Percentiles rank a stretch among this genome's conserved stretches.
phyloP scores from a whole-genome alignment of 78 protist genomes.

The Monosiga brevicollis region DNA sequence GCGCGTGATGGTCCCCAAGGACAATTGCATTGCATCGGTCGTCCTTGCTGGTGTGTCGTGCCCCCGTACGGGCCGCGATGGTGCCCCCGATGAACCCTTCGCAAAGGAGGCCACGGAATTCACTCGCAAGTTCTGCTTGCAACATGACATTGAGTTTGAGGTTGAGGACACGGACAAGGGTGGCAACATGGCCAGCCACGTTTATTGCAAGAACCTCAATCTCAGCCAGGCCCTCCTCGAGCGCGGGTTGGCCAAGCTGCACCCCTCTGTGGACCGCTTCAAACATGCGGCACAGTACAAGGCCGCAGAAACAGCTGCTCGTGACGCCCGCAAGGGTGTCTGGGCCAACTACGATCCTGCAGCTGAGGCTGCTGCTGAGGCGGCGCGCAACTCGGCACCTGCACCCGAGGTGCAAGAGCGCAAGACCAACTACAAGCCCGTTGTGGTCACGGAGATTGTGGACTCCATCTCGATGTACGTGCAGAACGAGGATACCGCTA shows the following conservation, averaged over 20 bases:
- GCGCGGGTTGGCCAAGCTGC: background rate
- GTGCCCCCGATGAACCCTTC: background rate
- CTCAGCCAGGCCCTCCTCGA: background rate
- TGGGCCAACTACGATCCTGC: background rate
- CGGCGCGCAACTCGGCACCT: background rate
- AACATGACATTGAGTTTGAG: too few species aligned
- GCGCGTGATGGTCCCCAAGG: background rate
- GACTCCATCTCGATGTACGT: background rate
- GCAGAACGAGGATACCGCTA: background rate
- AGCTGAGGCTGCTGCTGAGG: background rate
- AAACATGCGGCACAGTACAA: background rate
- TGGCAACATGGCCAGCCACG: background rate
- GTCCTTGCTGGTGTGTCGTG: background rate
- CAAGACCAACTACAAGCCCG: background rate
- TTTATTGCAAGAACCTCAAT: background rate
- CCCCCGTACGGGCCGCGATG: background rate
- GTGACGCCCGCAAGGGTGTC: background rate
- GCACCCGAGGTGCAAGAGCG: background rate
- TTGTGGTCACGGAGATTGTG: background rate
- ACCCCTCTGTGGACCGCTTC: background rate
- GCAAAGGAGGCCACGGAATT: background rate
- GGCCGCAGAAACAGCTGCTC: background rate
- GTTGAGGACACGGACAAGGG: background rate
- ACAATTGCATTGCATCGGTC: background rate
- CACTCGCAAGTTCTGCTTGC: background rate